phyloP scores from a whole-genome alignment of 495 filamentous ascomycete species.

The Neurospora sp. region DNA sequence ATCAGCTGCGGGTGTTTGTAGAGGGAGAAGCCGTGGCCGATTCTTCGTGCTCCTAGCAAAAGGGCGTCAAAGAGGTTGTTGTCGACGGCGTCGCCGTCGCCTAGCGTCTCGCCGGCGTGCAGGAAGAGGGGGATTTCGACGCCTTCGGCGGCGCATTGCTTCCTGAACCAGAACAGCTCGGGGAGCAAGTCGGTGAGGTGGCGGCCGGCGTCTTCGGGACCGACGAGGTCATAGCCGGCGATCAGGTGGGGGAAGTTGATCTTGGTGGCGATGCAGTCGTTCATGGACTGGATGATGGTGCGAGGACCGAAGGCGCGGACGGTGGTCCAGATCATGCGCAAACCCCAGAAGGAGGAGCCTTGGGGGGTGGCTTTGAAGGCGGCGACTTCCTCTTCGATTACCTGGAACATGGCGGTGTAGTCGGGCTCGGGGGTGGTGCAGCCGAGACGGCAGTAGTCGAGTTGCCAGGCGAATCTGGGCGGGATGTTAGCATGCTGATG shows the following conservation, averaged over 20 bases:
- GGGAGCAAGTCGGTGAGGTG: conserved; percentile 68
- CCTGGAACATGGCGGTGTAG: conserved; percentile 54
- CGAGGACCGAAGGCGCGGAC: conserved; percentile 51
- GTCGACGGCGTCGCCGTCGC: conserved; percentile 62
- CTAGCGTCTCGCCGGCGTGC: conserved; percentile 79
- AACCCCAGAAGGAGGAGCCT: conserved; percentile 71
- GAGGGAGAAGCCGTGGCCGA: conserved; percentile 79
- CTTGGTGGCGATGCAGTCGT: conserved; percentile 73
- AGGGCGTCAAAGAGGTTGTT: conserved; percentile 87
- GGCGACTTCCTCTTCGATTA: conserved; percentile 69
- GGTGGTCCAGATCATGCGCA: conserved; percentile 80
- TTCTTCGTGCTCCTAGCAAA: conserved; percentile 74
- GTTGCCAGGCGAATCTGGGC: conserved; percentile 43
- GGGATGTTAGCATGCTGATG: too few species aligned
- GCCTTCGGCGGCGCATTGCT: conserved; percentile 64
- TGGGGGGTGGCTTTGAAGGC: conserved; percentile 55
- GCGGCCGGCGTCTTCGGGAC: conserved; percentile 70
- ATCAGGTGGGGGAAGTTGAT: conserved; percentile 67
- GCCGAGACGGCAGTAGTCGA: conserved; percentile 49
- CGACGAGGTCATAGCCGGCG: conserved; percentile 81
- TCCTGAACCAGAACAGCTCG: conserved; percentile 85
- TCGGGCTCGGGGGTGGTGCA: conserved; percentile 49
- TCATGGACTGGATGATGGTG: conserved; percentile 68
- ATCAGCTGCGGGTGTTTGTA: conserved; percentile 88
- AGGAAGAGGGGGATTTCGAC: conserved; percentile 94